Conservation (phyloP, 495 filamentous ascomycete species). For the Daldinia vernicosa region DNA sequence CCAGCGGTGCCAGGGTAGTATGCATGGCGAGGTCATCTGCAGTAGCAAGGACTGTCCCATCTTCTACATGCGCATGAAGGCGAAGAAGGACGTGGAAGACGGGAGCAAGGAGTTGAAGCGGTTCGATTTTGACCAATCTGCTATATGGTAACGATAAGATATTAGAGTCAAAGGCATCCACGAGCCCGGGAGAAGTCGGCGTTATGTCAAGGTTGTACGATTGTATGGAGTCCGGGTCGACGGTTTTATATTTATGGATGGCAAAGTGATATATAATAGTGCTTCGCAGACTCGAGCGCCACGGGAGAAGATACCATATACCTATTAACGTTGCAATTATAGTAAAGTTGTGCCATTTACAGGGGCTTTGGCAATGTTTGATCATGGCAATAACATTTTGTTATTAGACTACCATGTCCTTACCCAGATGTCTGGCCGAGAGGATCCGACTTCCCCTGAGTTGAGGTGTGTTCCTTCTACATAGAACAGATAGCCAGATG, state of each 20-base stretch:
- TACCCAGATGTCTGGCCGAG: neutral
- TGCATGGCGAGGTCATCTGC: slow-evolving; percentile 98
- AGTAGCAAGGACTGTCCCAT: slow-evolving; percentile 96
- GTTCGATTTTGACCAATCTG: slow-evolving; percentile 83
- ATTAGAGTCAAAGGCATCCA: slow-evolving; percentile 9
- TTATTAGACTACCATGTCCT: neutral
- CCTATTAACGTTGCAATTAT: neutral
- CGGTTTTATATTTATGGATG: slow-evolving; percentile 8
- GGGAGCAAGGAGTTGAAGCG: slow-evolving; percentile 86
- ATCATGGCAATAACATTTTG: neutral
- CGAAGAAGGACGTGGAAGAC: slow-evolving; percentile 98
- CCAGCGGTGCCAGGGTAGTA: slow-evolving; percentile 95
- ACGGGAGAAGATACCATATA: slow-evolving; percentile 27
- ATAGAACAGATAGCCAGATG: neutral
- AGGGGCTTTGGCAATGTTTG: neutral
- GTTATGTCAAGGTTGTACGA: slow-evolving; percentile 20
- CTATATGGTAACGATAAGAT: slow-evolving; percentile 52
- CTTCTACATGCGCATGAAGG: slow-evolving; percentile 99
- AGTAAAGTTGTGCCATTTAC: neutral
- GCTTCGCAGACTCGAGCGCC: neutral
- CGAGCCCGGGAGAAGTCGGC: slow-evolving; percentile 6
- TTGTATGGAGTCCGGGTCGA: slow-evolving; percentile 31
- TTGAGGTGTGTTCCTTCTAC: neutral
- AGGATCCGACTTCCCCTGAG: neutral
- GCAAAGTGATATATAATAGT: neutral